These are phyloP conservation scores for Daldinia concentrica DNA, from an alignment of 495 filamentous ascomycete genomes.

Conservation along the genomic window DNA sequence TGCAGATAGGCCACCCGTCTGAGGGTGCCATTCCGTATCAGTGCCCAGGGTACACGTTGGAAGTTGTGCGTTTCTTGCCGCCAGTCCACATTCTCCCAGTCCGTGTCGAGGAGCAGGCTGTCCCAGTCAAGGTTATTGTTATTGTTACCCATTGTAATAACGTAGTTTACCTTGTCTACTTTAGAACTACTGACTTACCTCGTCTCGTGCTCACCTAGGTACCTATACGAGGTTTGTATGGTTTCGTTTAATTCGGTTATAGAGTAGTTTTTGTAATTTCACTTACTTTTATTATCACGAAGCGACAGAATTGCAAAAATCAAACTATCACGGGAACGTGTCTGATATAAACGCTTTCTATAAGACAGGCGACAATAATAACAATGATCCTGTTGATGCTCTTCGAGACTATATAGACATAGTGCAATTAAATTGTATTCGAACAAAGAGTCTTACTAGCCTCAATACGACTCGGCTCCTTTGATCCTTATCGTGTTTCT, in stretches of 20 bases:
- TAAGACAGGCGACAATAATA: not conserved
- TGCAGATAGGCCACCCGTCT: not conserved
- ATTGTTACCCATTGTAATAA: not conserved
- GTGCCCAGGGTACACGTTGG: constrained; percentile 2
- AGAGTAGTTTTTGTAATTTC: not conserved
- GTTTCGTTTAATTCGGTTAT: not conserved
- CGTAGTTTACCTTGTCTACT: not conserved
- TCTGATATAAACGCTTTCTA: too few species aligned
- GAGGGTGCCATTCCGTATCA: not conserved
- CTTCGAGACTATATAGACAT: not conserved
- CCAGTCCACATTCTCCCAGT: not conserved
- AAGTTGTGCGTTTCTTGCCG: not conserved
- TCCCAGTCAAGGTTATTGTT: not conserved
- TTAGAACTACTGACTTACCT: not conserved
- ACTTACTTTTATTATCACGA: not conserved
- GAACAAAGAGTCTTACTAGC: not conserved
- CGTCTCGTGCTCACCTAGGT: not conserved
- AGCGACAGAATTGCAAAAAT: not conserved
- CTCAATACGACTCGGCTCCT: not conserved
- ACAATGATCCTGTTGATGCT: not conserved
- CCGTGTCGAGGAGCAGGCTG: not conserved
- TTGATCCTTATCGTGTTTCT: not conserved
- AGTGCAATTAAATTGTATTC: not conserved
- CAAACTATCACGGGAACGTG: too few species aligned
- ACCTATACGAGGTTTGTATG: not conserved